Percentiles rank a stretch among this genome's conserved stretches.
phyloP scores from a whole-genome alignment of 345 rosid species.

The Populus tremula region DNA sequence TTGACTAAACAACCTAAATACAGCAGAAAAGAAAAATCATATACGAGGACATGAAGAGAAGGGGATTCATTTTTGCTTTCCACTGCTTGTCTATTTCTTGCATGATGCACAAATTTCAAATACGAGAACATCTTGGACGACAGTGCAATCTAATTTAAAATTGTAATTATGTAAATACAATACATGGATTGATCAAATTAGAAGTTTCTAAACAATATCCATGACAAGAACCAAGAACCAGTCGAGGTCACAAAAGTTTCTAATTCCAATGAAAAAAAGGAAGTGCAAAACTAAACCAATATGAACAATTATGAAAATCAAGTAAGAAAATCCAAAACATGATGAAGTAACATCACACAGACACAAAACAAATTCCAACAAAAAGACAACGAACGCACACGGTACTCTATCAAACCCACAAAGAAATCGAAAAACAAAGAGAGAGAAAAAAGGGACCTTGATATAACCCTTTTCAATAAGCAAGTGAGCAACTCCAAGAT shows the following conservation, averaged over 20 bases:
- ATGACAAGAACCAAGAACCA: neutral
- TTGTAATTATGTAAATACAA: neutral
- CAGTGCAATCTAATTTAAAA: too few relatives aligned
- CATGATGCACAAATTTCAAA: neutral
- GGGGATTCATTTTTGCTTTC: neutral
- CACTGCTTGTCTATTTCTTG: neutral
- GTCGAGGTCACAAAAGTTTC: neutral
- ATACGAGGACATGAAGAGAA: neutral
- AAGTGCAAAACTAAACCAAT: neutral
- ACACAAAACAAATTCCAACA: neutral
- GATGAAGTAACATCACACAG: neutral
- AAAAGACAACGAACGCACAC: neutral
- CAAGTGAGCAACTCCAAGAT: slow-evolving; percentile 83
- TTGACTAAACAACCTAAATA: neutral
- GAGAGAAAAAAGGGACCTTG: slow-evolving; percentile 28
- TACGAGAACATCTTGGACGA: neutral
- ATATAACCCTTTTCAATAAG: slow-evolving; percentile 90
- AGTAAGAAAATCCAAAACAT: neutral
- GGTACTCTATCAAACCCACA: neutral
- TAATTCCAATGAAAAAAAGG: neutral
- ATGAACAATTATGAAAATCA: neutral
- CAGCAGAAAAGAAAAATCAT: neutral
- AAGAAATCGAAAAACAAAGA: neutral
- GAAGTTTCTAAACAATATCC: neutral
- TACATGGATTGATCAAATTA: neutral